Evolutionary conservation across 495 filamentous ascomycete species (phyloP).

Genomic region (Aspergillus indologenus): DNA sequence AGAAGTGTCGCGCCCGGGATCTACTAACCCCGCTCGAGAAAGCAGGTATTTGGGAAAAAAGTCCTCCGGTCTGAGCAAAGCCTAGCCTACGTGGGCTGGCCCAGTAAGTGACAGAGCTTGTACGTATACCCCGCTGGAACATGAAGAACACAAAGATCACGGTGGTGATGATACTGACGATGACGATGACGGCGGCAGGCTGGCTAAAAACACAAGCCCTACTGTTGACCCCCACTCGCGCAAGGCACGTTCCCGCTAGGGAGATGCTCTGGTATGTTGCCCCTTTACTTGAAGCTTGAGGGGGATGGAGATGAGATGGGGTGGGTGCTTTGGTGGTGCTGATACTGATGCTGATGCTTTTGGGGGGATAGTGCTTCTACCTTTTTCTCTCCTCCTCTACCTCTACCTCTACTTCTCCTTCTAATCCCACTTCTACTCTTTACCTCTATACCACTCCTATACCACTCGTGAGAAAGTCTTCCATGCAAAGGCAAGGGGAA

Average conservation of each 20-base stretch:
- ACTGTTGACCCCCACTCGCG: conserved; percentile 2
- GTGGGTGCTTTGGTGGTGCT: not conserved
- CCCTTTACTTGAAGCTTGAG: not conserved
- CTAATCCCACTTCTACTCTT: too few relatives aligned
- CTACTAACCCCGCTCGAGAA: not conserved
- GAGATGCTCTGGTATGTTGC: conserved; percentile 10
- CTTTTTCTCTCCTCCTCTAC: not conserved
- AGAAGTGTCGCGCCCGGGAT: too few relatives aligned
- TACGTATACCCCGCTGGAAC: not conserved
- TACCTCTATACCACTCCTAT: too few relatives aligned
- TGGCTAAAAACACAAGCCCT: conserved; percentile 12
- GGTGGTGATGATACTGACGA: too few relatives aligned
- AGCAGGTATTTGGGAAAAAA: not conserved
- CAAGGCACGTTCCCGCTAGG: conserved; percentile 5
- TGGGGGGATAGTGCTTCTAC: too few relatives aligned
- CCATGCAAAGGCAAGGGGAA: too few relatives aligned
- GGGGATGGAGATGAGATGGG: not conserved
- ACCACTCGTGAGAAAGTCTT: too few relatives aligned
- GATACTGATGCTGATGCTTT: too few relatives aligned
- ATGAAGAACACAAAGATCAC: too few relatives aligned
- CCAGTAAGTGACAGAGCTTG: conserved; percentile 23
- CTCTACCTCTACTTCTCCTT: not conserved
- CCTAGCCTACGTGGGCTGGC: conserved; percentile 11
- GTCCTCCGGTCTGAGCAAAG: conserved; percentile 7
- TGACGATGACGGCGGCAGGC: too few relatives aligned